Conservation (phyloP, 2,329 filamentous ascomycete species). For the Dryadomyces quercus-mongolicae region DNA sequence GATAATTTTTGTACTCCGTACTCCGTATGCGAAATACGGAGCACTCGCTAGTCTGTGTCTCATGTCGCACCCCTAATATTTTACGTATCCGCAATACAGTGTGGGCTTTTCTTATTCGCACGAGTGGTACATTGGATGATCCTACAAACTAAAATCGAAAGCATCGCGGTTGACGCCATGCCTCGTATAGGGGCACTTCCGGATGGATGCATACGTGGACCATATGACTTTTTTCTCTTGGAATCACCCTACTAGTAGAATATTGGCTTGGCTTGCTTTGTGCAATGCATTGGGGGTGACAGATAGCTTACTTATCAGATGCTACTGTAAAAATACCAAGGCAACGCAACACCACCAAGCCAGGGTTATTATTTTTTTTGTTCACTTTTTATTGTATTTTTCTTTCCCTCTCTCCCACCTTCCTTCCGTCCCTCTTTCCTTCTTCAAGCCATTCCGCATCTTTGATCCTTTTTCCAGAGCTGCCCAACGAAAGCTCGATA, state of each 20-base stretch:
- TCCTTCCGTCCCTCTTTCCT: background rate
- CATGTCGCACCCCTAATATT: background rate
- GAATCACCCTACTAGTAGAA: background rate
- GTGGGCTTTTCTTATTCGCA: background rate
- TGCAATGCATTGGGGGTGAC: too few relatives aligned
- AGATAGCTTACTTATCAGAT: too few relatives aligned
- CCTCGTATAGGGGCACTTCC: too few relatives aligned
- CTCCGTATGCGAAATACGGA: too few relatives aligned
- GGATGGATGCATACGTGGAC: background rate
- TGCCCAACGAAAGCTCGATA: background rate
- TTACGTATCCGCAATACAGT: background rate
- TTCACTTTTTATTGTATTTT: background rate
- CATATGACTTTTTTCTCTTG: background rate
- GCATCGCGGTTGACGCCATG: too few relatives aligned
- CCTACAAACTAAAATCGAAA: too few relatives aligned
- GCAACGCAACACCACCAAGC: background rate
- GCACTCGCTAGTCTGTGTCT: too few relatives aligned
- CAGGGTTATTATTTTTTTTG: background rate
- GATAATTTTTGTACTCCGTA: conserved; percentile 2
- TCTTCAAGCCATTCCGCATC: background rate
- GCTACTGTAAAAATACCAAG: background rate
- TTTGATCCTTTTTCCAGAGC: background rate
- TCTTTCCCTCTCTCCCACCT: background rate
- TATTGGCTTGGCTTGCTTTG: background rate
- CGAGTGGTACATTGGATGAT: too few relatives aligned